Evolutionary conservation across 345 rosid genomes (phyloP), one percentile per base, ranked within the genome.

Genomic region (Durio zibethinus): DNA sequence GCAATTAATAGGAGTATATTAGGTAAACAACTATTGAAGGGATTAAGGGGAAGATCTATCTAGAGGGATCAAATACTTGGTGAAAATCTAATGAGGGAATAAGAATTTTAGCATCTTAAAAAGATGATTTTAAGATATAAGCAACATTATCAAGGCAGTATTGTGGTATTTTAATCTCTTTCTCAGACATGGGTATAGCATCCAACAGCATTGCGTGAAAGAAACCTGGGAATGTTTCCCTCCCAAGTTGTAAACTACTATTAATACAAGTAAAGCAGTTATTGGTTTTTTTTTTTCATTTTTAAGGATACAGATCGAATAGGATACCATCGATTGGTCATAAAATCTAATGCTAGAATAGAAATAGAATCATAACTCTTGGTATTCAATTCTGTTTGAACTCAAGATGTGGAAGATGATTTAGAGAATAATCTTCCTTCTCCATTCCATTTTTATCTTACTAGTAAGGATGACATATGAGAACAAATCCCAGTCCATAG

Each of bases 51-150:
- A 64, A 53, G 47, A 69, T 68, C 79, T 76, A 72, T 72, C 52
- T 69, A 71, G 23, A 76, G 72, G 83, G 74, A 84, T 74, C 77
- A 36, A 63, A 76, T 74, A 81, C 78, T 79, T 74, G 77, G 82
- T 64, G 81, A 72, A 80, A 74, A 45, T 79, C 76, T 74, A 65
- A 27, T 31, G 57, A 38, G 52, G 73, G 83, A 73, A 87, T 69
- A 82, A 76, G 86, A 83, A 81, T 72, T 66, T 74, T 72, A 45
- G 90, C 82, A 79, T 83, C 80, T 77, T 10, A 72, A 36, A 78
- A 74, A 79, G 67, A 62, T 61, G 71, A 38, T 11, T 35, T 56
- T 38, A 56, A 72, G 40, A 10, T 25, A 72, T 53, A 31, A 72
- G 48, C 76, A 72, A 33, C 48, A 16, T 74, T 57, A 45, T 69